A percentile compares a stretch with the other conserved stretches of the same genome.
These are phyloP conservation scores for Stachybotrys chlorohalonatus DNA, from an alignment of 2,329 filamentous ascomycete species.

Conservation along the genomic window DNA sequence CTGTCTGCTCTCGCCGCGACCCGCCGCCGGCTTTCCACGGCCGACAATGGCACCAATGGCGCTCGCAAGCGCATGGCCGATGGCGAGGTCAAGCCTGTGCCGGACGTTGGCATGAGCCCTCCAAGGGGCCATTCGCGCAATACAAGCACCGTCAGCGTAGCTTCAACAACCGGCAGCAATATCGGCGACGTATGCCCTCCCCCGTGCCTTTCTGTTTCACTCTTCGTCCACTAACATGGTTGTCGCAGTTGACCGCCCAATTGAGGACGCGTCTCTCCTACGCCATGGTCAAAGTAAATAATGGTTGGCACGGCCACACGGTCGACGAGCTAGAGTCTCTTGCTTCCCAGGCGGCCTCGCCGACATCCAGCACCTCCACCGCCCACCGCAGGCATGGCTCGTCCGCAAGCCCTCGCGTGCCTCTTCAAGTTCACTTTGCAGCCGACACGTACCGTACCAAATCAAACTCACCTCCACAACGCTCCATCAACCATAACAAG, in stretches of 20 bases:
- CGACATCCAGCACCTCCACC: conserved; percentile 49
- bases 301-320: conserved; percentile 75
- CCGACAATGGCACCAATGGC: conserved; percentile 17
- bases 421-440: conserved; percentile 19
- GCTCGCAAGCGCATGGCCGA: conserved; percentile 68
- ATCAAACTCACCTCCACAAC: conserved; percentile 26
- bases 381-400: conserved; percentile 40
- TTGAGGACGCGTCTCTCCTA: conserved; percentile 80
- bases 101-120: conserved; percentile 33
- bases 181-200: conserved; percentile 63
- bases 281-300: conserved; percentile 86
- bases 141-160: conserved; percentile 56
- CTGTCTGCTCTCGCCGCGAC: conserved; percentile 49
- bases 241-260: conserved; percentile 59
- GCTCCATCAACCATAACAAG: conserved; percentile 22
- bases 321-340: conserved; percentile 71
- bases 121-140: conserved; percentile 58
- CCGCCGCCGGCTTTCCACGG: conserved; percentile 35
- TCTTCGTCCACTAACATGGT: conserved; percentile 7
- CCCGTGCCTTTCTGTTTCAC: background rate
- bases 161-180: conserved; percentile 53
- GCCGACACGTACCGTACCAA: conserved; percentile 12
- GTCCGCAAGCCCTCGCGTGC: conserved; percentile 45
- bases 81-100: conserved; percentile 57
- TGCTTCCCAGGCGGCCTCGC: conserved; percentile 59